Conservation (phyloP, 805 yeast genomes). For the Wickerhamomyces kurtzmanii region DNA sequence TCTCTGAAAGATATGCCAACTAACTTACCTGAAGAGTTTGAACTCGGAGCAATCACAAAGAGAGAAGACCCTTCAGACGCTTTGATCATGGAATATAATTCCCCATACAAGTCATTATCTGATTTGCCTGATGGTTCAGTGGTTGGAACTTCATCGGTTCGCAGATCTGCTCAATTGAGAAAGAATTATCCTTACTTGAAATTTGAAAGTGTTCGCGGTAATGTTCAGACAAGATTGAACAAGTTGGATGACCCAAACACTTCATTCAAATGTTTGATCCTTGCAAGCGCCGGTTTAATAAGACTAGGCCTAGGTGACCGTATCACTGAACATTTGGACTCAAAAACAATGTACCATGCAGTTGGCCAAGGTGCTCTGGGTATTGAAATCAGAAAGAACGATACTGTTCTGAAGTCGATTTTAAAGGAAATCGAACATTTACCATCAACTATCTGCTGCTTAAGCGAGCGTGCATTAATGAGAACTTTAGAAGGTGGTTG, state of each 20-base stretch:
- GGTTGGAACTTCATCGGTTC: slow-evolving; percentile 90
- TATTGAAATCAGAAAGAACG: slow-evolving; percentile 72
- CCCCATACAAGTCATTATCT: slow-evolving; percentile 49
- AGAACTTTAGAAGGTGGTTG: slow-evolving; percentile 94
- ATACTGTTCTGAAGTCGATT: slow-evolving; percentile 45
- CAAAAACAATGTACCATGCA: slow-evolving; percentile 84
- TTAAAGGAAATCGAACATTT: slow-evolving; percentile 57
- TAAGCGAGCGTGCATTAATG: slow-evolving; percentile 84
- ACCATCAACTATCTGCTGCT: slow-evolving; percentile 63
- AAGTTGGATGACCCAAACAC: slow-evolving; percentile 70
- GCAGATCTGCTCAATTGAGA: slow-evolving; percentile 86
- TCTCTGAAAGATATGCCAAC: slow-evolving; percentile 94
- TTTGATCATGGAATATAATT: slow-evolving; percentile 58
- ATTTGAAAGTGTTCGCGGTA: slow-evolving; percentile 85
- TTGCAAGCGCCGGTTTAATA: slow-evolving; percentile 88
- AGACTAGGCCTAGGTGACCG: slow-evolving; percentile 66
- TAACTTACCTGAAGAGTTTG: slow-evolving; percentile 78
- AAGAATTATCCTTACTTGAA: slow-evolving; percentile 66
- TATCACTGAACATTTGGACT: slow-evolving; percentile 61
- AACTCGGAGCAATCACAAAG: slow-evolving; percentile 75
- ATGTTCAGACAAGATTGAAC: slow-evolving; percentile 64
- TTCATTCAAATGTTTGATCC: slow-evolving; percentile 61
- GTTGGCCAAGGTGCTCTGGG: slow-evolving; percentile 99
- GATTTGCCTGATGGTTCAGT: slow-evolving; percentile 81
- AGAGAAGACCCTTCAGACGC: slow-evolving; percentile 96